Base-by-base conservation (phyloP, 2,329 filamentous ascomycete species). In the Exophiala sideris region DNA sequence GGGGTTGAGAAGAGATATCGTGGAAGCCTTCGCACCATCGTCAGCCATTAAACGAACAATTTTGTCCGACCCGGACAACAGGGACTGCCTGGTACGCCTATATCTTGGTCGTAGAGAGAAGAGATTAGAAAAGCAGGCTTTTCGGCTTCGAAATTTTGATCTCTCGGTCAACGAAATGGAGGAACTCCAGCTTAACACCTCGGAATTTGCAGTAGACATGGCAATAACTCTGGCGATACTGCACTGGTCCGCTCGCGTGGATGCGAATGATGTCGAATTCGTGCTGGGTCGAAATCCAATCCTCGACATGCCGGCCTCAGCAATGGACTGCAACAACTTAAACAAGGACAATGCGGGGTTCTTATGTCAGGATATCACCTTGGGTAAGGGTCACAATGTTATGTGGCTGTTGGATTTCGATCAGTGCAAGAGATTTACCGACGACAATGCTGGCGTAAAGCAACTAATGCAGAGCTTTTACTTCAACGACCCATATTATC, bases 191-290 rank as follows among this genome's bases (percentile, higher is more conserved):
- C 63, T 81, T 0, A 57, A 66, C 0, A 61, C 66, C 0, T 1
- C 47, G 0, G 18, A 47, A 0, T 80, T 79, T 56, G 74, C 76
- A 0, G 49, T 50, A 1, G 65, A 67, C 0, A 80, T 83, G 72
- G 81, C 75, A 0, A 71, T 78, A 3, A 69, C 74, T 0, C 69
- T 83, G 0, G 79, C 80, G 0, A 67, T 76, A 2, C 66, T 83
- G 47, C 74, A 80, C 55, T 84, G 78, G 79, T 42, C 60, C 1
- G 73, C 69, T 0, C 56, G 66, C 9, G 62, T 80, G 0, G 79
- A 83, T 57, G 79, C 73, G 0, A 76, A 76, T 34, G 79, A 81
- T 42, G 70, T 84, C 2, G 78, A 84, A 45, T 83, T 82, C 58
- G 80, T 83, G 0, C 71, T 83, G 2, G 70, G 54, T 11, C 45